Percentiles rank a stretch among this genome's conserved stretches.
Evolutionary conservation across 129 eudicot genomes (phyloP).

Genomic region (Glebionis coronaria): DNA sequence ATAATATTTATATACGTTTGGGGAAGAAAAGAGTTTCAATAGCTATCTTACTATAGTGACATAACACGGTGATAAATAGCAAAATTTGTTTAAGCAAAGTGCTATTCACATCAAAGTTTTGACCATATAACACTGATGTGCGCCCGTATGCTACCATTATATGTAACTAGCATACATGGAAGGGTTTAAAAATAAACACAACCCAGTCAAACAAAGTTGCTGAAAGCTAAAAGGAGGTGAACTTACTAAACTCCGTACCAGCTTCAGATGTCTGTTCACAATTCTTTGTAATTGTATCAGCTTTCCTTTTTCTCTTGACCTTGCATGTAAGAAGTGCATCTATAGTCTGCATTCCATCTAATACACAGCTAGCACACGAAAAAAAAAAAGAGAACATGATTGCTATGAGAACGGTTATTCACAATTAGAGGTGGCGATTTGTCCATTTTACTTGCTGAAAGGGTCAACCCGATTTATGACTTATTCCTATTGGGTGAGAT

Average conservation of each 20-base stretch:
- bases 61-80: no score
- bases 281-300: slow-evolving; percentile 38
- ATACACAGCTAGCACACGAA: slow-evolving; percentile 75
- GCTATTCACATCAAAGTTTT: no score
- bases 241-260: slow-evolving; percentile 34
- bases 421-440: slow-evolving; percentile 3
- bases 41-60: no score
- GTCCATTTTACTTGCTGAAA: background rate
- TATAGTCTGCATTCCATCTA: slow-evolving; percentile 92
- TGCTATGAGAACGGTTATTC: slow-evolving; percentile 10
- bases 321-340: slow-evolving; percentile 92
- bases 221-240: slow-evolving; percentile 6
- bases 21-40: no score
- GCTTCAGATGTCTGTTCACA: slow-evolving; percentile 39
- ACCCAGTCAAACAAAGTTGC: slow-evolving; percentile 14
- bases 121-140: no score
- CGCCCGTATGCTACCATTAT: no score
- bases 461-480: background rate
- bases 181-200: background rate
- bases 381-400: slow-evolving; percentile 20
- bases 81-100: no score
- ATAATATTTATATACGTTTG: no score
- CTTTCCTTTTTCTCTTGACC: slow-evolving; percentile 68
- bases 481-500: background rate
- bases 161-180: no score